Conservation (phyloP, 2,329 filamentous ascomycete species). For the Fusarium nurragi region DNA sequence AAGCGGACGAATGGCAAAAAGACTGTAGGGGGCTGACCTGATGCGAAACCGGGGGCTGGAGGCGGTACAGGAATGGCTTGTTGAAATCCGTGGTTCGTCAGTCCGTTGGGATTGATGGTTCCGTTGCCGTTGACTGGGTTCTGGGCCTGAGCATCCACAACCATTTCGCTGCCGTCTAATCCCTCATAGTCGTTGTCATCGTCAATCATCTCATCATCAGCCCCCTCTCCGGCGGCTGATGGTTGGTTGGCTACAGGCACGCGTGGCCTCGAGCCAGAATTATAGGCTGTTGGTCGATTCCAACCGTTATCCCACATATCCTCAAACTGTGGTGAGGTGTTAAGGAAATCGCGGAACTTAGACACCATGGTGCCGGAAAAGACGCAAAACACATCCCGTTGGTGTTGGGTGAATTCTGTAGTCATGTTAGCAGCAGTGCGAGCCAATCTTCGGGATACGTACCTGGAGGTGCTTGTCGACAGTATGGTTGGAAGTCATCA, state of each 20-base stretch:
- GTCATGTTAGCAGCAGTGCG: constrained; percentile 38
- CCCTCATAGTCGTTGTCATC: constrained; percentile 58
- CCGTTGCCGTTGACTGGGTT: constrained; percentile 36
- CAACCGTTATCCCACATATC: constrained; percentile 51
- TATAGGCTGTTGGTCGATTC: constrained; percentile 15
- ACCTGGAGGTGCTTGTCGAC: constrained; percentile 83
- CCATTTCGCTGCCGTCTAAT: constrained; percentile 53
- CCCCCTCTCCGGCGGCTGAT: constrained; percentile 44
- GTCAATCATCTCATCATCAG: constrained; percentile 56
- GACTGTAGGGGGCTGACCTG: constrained; percentile 39
- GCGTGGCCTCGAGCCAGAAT: constrained; percentile 11
- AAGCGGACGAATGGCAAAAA: constrained; percentile 30
- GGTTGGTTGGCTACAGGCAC: constrained; percentile 10
- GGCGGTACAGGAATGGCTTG: constrained; percentile 45
- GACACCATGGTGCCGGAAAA: constrained; percentile 89
- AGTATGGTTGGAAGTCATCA: constrained; percentile 85
- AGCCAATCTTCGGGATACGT: constrained; percentile 41
- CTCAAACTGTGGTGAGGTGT: constrained; percentile 61
- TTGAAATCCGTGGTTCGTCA: constrained; percentile 21
- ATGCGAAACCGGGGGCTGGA: constrained; percentile 36
- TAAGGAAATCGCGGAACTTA: constrained; percentile 81
- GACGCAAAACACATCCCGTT: constrained; percentile 95
- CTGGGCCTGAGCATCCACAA: constrained; percentile 47
- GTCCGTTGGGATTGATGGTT: constrained; percentile 6
- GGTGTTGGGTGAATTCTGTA: constrained; percentile 91